A percentile compares a stretch with the other conserved stretches of the same genome.
Evolutionary conservation across 2,329 filamentous ascomycete species (phyloP).

Genomic region (Fusarium virguliforme): DNA sequence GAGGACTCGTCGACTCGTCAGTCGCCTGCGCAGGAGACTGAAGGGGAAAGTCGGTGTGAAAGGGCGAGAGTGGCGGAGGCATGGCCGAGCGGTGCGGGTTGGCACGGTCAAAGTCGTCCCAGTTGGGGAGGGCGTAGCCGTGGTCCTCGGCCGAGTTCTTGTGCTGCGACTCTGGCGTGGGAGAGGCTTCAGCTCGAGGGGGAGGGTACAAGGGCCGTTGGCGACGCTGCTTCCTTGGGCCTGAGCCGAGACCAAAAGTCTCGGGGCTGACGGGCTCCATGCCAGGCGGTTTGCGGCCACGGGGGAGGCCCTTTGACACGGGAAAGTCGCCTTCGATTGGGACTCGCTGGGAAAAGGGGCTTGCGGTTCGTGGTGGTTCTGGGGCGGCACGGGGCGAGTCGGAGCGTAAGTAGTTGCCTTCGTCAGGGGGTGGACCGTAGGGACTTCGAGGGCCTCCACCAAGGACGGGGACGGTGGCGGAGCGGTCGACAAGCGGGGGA

Average conservation of each 20-base stretch:
- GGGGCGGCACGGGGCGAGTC: constrained; percentile 34
- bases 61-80: constrained; percentile 55
- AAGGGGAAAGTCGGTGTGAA: constrained; percentile 35
- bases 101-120: constrained; percentile 51
- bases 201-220: constrained; percentile 47
- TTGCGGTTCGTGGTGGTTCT: constrained; percentile 42
- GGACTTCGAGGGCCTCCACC: constrained; percentile 43
- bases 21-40: constrained; percentile 35
- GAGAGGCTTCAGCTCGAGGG: constrained; percentile 29
- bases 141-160: constrained; percentile 26
- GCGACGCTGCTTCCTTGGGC: constrained; percentile 43
- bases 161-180: constrained; percentile 11
- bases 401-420: constrained; percentile 42
- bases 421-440: constrained; percentile 44
- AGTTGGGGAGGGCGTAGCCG: constrained; percentile 46
- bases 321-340: constrained; percentile 56
- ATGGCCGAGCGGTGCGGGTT: constrained; percentile 56
- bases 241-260: constrained; percentile 39
- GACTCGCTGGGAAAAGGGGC: constrained; percentile 49
- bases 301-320: constrained; percentile 55
- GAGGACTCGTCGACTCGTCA: constrained; percentile 24
- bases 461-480: constrained; percentile 26
- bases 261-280: constrained; percentile 24
- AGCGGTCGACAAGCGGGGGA: constrained; percentile 39
- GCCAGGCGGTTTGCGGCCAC: constrained; percentile 52